Evolutionary conservation across 345 rosid species (phyloP).

Genomic region (Citrus sp.): DNA sequence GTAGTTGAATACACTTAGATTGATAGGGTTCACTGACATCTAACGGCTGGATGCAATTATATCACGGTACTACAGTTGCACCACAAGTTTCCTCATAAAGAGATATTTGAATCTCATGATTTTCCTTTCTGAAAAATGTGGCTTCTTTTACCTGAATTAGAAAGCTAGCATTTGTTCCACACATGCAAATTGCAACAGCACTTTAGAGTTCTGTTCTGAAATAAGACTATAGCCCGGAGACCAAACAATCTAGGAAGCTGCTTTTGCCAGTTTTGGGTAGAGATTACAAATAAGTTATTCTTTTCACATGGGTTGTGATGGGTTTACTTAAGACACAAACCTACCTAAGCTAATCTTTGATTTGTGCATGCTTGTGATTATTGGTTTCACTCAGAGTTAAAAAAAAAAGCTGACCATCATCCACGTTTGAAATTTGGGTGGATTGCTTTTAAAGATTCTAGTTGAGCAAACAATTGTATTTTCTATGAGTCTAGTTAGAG

Average conservation of each 20-base stretch:
- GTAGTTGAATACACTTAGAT: accelerated
- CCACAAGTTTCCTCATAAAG: accelerated
- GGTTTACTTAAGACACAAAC: background rate
- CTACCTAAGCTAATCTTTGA: background rate
- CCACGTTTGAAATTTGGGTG: background rate
- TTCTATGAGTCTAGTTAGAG: too few relatives aligned
- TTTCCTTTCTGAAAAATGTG: background rate
- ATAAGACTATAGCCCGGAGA: slow-evolving; percentile 2
- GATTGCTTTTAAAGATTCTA: too few relatives aligned
- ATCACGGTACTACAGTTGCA: accelerated
- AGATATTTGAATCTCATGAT: background rate
- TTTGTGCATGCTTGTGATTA: background rate
- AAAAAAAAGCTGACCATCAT: background rate
- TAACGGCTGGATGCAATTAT: accelerated
- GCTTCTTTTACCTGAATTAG: slow-evolving; percentile 1
- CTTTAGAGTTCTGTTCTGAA: background rate
- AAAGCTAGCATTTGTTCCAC: slow-evolving; percentile 1
- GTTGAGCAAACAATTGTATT: background rate
- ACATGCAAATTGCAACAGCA: background rate
- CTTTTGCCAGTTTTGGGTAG: background rate
- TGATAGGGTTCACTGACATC: accelerated
- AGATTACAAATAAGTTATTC: background rate
- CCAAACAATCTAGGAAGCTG: background rate
- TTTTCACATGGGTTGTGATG: too few relatives aligned
- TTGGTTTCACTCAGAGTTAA: background rate